Evolutionary conservation across 1,284 basidiomycete genomes (phyloP).

Genomic region (Apiotrichum gracile): DNA sequence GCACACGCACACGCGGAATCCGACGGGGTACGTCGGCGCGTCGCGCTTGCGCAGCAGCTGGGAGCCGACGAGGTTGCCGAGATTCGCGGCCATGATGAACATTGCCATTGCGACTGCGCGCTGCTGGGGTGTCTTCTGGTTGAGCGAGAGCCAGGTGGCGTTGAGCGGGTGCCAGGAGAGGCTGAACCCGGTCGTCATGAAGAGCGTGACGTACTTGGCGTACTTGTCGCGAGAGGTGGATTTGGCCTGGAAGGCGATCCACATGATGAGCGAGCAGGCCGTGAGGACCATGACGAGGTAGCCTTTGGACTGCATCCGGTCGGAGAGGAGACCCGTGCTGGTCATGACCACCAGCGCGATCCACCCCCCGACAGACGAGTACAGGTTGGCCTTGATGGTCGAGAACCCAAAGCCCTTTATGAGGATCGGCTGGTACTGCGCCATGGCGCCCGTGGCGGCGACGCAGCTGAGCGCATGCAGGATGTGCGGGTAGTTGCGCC

Average conservation of each 20-base stretch:
- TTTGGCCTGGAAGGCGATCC: slow-evolving; percentile 24
- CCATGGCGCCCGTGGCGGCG: slow-evolving; percentile 17
- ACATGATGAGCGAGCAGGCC: slow-evolving; percentile 13
- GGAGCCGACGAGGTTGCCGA: slow-evolving; percentile 30
- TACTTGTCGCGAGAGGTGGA: slow-evolving; percentile 20
- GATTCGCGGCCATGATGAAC: slow-evolving; percentile 37
- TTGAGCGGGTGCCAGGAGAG: slow-evolving; percentile 23
- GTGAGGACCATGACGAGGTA: slow-evolving; percentile 15
- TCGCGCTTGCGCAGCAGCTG: slow-evolving; percentile 36
- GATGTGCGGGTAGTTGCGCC: slow-evolving; percentile 33
- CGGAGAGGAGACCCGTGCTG: slow-evolving; percentile 15
- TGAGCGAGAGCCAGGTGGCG: slow-evolving; percentile 34
- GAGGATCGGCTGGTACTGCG: slow-evolving; percentile 15
- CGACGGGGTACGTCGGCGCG: slow-evolving; percentile 29
- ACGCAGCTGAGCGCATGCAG: slow-evolving; percentile 28
- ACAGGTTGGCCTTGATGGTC: slow-evolving; percentile 44
- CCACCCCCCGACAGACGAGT: slow-evolving; percentile 29
- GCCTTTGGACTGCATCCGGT: slow-evolving; percentile 14
- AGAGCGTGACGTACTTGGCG: slow-evolving; percentile 24
- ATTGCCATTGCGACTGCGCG: slow-evolving; percentile 37
- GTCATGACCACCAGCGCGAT: slow-evolving; percentile 13
- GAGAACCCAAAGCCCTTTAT: slow-evolving; percentile 34
- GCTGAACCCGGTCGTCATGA: slow-evolving; percentile 17
- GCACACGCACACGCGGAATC: slow-evolving; percentile 26
- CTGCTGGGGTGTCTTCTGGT: slow-evolving; percentile 28